A percentile compares a stretch with the other conserved stretches of the same genome.
These are phyloP conservation scores for Podila verticillata DNA, from an alignment of 192 early-diverging fungal species.

Conservation along the genomic window DNA sequence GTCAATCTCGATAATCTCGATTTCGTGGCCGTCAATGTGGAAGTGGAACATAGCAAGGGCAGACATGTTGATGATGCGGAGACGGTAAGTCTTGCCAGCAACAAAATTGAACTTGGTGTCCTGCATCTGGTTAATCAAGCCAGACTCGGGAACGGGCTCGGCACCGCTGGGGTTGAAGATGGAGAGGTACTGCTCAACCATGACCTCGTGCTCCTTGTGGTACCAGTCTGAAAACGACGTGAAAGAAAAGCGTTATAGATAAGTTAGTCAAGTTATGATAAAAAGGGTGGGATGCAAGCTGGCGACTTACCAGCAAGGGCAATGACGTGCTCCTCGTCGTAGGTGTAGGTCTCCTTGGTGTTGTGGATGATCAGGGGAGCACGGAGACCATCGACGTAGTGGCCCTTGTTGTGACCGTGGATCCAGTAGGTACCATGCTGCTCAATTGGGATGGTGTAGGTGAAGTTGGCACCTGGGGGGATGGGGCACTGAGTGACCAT, in stretches of 20 bases:
- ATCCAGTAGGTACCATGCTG: constrained; percentile 91
- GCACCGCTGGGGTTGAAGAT: constrained; percentile 72
- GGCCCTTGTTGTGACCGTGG: constrained; percentile 74
- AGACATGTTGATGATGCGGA: constrained; percentile 87
- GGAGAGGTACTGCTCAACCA: constrained; percentile 68
- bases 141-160: constrained; percentile 73
- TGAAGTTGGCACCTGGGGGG: constrained; percentile 69
- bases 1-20: constrained; percentile 86
- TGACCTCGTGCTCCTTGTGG: constrained; percentile 64
- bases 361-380: constrained; percentile 76
- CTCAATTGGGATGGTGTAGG: constrained; percentile 71
- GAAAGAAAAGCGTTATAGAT: constrained; percentile 26
- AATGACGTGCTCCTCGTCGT: constrained; percentile 76
- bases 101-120: constrained; percentile 66
- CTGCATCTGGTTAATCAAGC: constrained; percentile 68
- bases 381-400: constrained; percentile 87
- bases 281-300: neutral
- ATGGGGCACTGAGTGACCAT: constrained; percentile 84
- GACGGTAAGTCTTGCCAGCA: constrained; percentile 83
- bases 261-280: neutral
- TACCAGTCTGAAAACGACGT: constrained; percentile 67
- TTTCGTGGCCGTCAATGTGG: constrained; percentile 80
- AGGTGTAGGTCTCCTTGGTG: constrained; percentile 64
- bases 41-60: constrained; percentile 81
- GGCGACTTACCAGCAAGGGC: constrained; percentile 66